Conservation (phyloP, 2,329 filamentous ascomycete genomes). For the Claviceps quebecensis region DNA sequence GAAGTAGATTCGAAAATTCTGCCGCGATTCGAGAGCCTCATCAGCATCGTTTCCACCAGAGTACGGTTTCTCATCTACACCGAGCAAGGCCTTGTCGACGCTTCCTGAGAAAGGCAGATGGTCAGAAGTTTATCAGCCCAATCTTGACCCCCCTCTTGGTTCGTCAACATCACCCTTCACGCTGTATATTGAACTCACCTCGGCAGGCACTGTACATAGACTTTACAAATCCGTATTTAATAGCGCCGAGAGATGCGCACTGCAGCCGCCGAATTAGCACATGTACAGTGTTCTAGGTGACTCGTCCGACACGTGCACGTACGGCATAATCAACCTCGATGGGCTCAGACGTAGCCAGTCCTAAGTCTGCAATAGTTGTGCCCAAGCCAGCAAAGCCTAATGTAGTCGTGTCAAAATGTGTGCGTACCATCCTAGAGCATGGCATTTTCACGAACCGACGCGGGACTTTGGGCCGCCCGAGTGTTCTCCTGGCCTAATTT, state of each 20-base stretch:
- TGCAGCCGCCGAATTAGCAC: conserved; percentile 15
- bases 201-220: conserved; percentile 41
- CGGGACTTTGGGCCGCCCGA: conserved; percentile 14
- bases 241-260: conserved; percentile 68
- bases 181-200: conserved; percentile 23
- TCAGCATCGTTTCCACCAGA: neutral
- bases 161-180: conserved; percentile 6
- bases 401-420: neutral
- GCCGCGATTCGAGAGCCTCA: conserved; percentile 9
- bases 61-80: neutral
- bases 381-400: conserved; percentile 63
- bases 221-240: conserved; percentile 54
- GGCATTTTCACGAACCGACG: conserved; percentile 16
- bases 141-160: conserved; percentile 4
- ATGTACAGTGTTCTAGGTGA: neutral
- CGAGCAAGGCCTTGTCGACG: neutral
- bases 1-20: conserved; percentile 63
- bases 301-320: conserved; percentile 15
- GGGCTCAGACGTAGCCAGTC: conserved; percentile 38
- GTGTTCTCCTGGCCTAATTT: conserved; percentile 22
- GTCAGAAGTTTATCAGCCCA: neutral
- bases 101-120: neutral
- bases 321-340: conserved; percentile 63
- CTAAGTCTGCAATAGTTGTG: conserved; percentile 48
- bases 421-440: conserved; percentile 1